Percentiles rank a stretch among this genome's conserved stretches.
Evolutionary conservation across 2,329 filamentous ascomycete species (phyloP).

Genomic region (Colletotrichum euphorbiae): DNA sequence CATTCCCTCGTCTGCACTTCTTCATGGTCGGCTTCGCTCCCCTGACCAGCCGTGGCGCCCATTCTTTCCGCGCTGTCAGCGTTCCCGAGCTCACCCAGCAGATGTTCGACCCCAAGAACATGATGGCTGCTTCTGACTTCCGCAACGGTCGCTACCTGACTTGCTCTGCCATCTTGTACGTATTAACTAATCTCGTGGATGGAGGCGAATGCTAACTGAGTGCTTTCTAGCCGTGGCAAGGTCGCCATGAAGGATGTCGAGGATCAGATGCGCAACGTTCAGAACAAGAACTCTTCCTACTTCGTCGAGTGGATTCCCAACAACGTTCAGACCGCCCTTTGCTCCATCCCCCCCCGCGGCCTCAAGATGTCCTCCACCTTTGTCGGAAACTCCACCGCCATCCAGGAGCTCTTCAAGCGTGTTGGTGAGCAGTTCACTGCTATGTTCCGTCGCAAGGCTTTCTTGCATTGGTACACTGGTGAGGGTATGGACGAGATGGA

Average conservation of each 20-base stretch:
- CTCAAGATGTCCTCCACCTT: conserved; percentile 99
- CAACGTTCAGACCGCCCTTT: conserved; percentile 99
- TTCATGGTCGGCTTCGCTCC: conserved; percentile 99
- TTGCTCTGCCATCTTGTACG: conserved; percentile 97
- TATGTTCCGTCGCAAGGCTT: conserved; percentile 99
- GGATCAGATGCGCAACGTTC: conserved; percentile 99
- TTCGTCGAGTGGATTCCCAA: conserved; percentile 99
- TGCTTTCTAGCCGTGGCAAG: conserved; percentile 82
- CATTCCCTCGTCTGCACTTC: conserved; percentile 99
- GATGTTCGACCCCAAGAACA: conserved; percentile 99
- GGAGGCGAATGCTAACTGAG: not conserved
- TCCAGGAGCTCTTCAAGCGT: conserved; percentile 99
- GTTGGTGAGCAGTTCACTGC: conserved; percentile 99
- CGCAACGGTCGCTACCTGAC: conserved; percentile 99
- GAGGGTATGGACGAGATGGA: conserved; percentile 99
- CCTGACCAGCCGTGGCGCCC: conserved; percentile 84
- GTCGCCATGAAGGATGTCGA: conserved; percentile 99
- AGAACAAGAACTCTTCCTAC: conserved; percentile 99
- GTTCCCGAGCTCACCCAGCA: conserved; percentile 99
- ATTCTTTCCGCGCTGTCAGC: conserved; percentile 97
- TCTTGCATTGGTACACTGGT: conserved; percentile 99
- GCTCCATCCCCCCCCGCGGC: conserved; percentile 96
- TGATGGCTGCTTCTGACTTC: conserved; percentile 99
- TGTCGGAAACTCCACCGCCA: conserved; percentile 98
- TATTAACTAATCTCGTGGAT: conserved; percentile 40